Percentiles rank a stretch among this genome's conserved stretches.
Evolutionary conservation across 192 early-diverging fungal species (phyloP).

Genomic region (Helicostylum pulchrum): DNA sequence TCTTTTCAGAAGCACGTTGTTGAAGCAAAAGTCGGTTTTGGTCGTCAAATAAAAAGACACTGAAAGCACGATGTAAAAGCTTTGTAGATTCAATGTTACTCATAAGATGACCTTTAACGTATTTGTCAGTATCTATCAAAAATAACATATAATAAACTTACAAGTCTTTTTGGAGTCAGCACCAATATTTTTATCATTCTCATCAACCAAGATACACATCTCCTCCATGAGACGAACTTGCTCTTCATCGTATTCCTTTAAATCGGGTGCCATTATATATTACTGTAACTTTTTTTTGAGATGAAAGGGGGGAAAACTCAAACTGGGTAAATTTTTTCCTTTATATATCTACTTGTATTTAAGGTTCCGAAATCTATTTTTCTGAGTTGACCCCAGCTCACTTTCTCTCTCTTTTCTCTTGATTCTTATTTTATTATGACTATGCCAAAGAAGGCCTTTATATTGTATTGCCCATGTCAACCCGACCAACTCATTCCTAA

Average conservation of each 20-base stretch:
- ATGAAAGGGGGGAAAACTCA: neutral
- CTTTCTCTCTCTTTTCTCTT: neutral
- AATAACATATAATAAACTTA: slow-evolving; percentile 41
- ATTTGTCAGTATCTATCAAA: neutral
- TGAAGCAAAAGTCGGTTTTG: slow-evolving; percentile 87
- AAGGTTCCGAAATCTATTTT: no score
- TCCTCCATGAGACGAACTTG: slow-evolving; percentile 96
- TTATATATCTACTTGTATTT: no score
- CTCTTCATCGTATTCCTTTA: slow-evolving; percentile 68
- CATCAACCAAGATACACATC: slow-evolving; percentile 94
- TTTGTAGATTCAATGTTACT: slow-evolving; percentile 78
- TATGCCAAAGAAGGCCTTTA: slow-evolving; percentile 12
- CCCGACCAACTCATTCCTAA: neutral
- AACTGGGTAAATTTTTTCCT: no score
- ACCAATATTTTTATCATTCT: slow-evolving; percentile 81
- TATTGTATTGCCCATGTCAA: slow-evolving; percentile 1
- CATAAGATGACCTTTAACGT: slow-evolving; percentile 84
- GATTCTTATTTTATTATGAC: neutral
- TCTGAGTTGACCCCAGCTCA: no score
- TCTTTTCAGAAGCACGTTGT: slow-evolving; percentile 94
- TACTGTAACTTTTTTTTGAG: neutral
- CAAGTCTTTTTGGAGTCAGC: slow-evolving; percentile 91
- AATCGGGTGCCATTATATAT: slow-evolving; percentile 46
- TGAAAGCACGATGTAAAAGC: slow-evolving; percentile 94
- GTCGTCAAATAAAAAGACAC: slow-evolving; percentile 91